A percentile compares a stretch with the other conserved stretches of the same genome.
Conservation (phyloP, 1,284 basidiomycete species). For the Wallemia ichthyophaga region DNA sequence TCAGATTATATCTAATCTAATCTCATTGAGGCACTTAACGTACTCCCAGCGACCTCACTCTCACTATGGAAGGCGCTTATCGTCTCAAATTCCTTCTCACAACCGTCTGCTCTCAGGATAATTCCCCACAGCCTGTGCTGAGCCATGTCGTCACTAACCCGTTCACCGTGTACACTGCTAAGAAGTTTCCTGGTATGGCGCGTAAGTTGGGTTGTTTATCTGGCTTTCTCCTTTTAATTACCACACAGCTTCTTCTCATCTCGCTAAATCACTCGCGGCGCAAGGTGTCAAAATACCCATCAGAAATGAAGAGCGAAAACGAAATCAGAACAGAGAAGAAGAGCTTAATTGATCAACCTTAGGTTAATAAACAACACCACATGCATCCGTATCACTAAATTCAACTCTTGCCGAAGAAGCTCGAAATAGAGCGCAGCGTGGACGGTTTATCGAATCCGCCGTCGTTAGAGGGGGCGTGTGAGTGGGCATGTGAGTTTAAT, state of each 20-base stretch:
- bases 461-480: background rate
- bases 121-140: background rate
- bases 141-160: background rate
- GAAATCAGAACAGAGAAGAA: background rate
- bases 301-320: background rate
- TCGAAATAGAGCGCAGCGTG: background rate
- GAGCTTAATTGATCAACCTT: background rate
- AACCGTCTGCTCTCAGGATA: background rate
- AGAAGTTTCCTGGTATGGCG: background rate
- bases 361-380: background rate
- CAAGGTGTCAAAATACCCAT: background rate
- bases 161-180: background rate
- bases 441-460: background rate
- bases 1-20: no score
- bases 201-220: background rate
- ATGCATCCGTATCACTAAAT: no score
- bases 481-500: no score
- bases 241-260: background rate
- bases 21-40: no score
- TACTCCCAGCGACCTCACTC: background rate
- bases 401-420: background rate
- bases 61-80: background rate
- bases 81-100: background rate
- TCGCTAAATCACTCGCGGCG: background rate
- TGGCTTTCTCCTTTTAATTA: background rate